Evolutionary conservation across 371 early-diverging fungal species (phyloP), one percentile per base, ranked within the genome.

Genomic region (Mortierella sp.): DNA sequence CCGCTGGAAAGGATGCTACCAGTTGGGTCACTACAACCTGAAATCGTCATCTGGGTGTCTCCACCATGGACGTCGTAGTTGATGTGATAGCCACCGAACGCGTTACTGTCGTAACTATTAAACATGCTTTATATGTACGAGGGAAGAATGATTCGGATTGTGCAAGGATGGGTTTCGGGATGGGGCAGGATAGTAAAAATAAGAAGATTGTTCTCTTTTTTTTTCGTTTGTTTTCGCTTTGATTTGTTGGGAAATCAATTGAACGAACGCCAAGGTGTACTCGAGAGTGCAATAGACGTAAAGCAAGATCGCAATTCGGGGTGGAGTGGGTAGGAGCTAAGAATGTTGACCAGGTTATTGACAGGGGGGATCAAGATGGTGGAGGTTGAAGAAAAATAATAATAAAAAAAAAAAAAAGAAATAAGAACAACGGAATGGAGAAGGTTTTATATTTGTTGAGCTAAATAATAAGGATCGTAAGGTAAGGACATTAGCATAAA

Each of bases 1-100:
- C 41, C 32, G 28, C 26, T 15, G 31, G 42, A 51, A 44, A 60
- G 11, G 4, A 42, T 15, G 43, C 31, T 41, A 1, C 44, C 28
- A 17, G 50, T 28, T 41, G 28, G 21, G 19, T 31, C 24, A 2
- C 34, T 24, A 19, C 23, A 30, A 30, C 32, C 34, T 15, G 28
- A 23, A 17, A 58, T 34, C 12, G 50, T 17, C 32, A 44, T 31
- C 26, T 37, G 15, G 44, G 9, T 46, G 43, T n/a, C 27, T 15
- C 28, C 37, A 24, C 24, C 30, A 30, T 34, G 28, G 24, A 52
- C 26, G 15, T 23, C 39, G 37, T 66, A 58, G 47, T 31, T 41
- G 30, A 59, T 11, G 23, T 52, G 60, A 42, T 59, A 59, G 31
- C 19, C 58, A 52, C 26, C 47, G 49, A 54, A 42, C 4, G 58